Conservation (phyloP, 495 filamentous ascomycete species). For the Trichoderma reesei region DNA sequence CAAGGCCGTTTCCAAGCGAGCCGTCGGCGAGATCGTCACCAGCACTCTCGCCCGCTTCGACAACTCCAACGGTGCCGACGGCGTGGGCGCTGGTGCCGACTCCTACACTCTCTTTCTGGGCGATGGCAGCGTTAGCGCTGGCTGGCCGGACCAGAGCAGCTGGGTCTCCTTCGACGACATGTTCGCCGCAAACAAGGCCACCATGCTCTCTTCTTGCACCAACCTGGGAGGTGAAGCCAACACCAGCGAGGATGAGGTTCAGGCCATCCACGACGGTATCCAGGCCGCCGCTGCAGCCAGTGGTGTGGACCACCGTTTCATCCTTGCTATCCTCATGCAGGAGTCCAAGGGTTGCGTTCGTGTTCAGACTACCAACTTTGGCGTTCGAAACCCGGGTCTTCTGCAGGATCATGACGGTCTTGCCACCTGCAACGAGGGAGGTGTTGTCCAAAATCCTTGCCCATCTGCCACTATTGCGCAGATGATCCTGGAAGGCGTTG, state of each 20-base stretch:
- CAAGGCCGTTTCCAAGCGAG: not conserved
- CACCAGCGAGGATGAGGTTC: conserved; percentile 24
- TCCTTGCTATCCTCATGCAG: conserved; percentile 44
- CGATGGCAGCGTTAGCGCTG: conserved; percentile 14
- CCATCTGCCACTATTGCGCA: conserved; percentile 19
- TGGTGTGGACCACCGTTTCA: conserved; percentile 33
- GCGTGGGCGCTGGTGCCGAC: not conserved
- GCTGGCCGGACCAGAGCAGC: conserved; percentile 16
- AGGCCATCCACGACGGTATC: conserved; percentile 31
- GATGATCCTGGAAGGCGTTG: conserved; percentile 30
- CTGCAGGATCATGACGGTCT: conserved; percentile 29
- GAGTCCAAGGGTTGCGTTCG: conserved; percentile 48
- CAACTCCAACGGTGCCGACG: conserved; percentile 1
- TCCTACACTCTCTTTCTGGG: conserved; percentile 12
- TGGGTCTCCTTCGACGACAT: conserved; percentile 19
- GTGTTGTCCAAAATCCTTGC: conserved; percentile 20
- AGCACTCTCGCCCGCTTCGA: not conserved
- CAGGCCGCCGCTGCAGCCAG: conserved; percentile 26
- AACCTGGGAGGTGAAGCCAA: conserved; percentile 15
- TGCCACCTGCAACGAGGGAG: conserved; percentile 15
- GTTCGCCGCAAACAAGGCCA: conserved; percentile 13
- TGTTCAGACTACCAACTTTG: conserved; percentile 27
- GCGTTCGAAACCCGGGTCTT: conserved; percentile 31
- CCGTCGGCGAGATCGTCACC: not conserved
- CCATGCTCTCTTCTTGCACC: conserved; percentile 16